Percentiles rank a stretch among this genome's conserved stretches.
Conservation (phyloP, 2,329 filamentous ascomycete species). For the Stachybotrys echinatus region DNA sequence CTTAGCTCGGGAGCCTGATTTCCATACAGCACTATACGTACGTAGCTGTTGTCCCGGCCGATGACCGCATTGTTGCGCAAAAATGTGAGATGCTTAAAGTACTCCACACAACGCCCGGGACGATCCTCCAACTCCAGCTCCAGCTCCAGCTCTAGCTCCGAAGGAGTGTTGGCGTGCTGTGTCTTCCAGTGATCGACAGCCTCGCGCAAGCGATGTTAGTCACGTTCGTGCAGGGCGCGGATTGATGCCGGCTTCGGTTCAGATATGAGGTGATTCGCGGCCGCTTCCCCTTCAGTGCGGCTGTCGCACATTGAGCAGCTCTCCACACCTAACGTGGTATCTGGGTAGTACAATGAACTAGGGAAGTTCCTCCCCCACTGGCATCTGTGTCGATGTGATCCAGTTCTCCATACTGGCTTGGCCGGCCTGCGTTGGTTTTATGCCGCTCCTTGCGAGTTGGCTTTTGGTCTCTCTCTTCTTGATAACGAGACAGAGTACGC, state of each 20-base stretch:
- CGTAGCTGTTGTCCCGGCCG: too few relatives aligned
- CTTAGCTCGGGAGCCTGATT: neutral
- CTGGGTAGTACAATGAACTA: too few relatives aligned
- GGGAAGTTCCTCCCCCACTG: slow-evolving; percentile 27
- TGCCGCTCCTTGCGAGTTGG: slow-evolving; percentile 21
- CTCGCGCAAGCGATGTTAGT: neutral
- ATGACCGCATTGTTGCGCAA: neutral
- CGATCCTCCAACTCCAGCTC: neutral
- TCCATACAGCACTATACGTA: neutral
- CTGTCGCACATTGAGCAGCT: too few relatives aligned
- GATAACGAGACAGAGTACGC: slow-evolving; percentile 86
- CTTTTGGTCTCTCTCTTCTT: slow-evolving; percentile 59
- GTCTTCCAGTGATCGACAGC: neutral
- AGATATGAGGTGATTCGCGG: too few relatives aligned
- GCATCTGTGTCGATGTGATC: slow-evolving; percentile 73
- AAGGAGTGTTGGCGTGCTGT: neutral
- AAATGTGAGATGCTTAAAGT: neutral
- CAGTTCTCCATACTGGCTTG: slow-evolving; percentile 79
- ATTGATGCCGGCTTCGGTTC: too few relatives aligned
- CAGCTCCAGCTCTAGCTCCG: neutral
- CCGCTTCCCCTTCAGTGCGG: too few relatives aligned
- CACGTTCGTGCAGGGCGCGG: too few relatives aligned
- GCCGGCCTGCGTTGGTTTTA: slow-evolving; percentile 24
- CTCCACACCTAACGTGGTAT: too few relatives aligned
- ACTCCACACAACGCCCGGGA: neutral